Percentiles rank a stretch among this genome's conserved stretches.
phyloP scores from a whole-genome alignment of 306 rosid species.

The Pterocarpus santalinus region DNA sequence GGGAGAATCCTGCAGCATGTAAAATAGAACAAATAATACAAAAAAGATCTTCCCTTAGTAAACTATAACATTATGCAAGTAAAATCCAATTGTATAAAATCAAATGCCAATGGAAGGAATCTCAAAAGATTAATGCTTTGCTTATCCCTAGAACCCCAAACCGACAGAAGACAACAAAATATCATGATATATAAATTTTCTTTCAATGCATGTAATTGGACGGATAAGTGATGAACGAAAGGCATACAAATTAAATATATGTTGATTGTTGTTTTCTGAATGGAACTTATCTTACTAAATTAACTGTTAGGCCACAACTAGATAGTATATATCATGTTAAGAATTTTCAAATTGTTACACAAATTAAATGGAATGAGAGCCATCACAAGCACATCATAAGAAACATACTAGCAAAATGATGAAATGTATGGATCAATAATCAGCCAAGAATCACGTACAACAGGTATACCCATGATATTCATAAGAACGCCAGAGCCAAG shows the following conservation, averaged over 20 bases:
- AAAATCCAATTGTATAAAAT: constrained; percentile 25
- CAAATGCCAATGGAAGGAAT: constrained; percentile 4
- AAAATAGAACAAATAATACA: constrained; percentile 36
- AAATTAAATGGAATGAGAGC: constrained; percentile 23
- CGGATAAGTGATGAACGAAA: constrained; percentile 6
- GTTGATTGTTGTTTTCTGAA: constrained; percentile 5
- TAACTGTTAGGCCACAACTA: not conserved
- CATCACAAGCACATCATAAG: constrained; percentile 11
- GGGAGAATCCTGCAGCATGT: constrained; percentile 78
- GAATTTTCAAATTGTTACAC: constrained; percentile 15
- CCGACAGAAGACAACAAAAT: constrained; percentile 25
- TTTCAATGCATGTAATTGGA: not conserved
- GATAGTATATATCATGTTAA: constrained; percentile 1
- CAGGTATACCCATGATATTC: constrained; percentile 66
- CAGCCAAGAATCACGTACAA: not conserved
- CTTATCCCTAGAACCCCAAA: not conserved
- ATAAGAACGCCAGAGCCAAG: constrained; percentile 66
- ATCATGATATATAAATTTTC: not conserved
- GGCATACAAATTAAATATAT: constrained; percentile 21
- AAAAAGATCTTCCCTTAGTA: not conserved
- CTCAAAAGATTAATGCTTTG: not conserved
- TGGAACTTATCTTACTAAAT: not conserved
- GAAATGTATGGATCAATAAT: constrained; percentile 2
- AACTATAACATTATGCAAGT: constrained; percentile 15
- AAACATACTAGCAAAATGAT: not conserved